Evolutionary conservation across 2,329 filamentous ascomycete species (phyloP).

Genomic region (Diaporthe vaccinii): DNA sequence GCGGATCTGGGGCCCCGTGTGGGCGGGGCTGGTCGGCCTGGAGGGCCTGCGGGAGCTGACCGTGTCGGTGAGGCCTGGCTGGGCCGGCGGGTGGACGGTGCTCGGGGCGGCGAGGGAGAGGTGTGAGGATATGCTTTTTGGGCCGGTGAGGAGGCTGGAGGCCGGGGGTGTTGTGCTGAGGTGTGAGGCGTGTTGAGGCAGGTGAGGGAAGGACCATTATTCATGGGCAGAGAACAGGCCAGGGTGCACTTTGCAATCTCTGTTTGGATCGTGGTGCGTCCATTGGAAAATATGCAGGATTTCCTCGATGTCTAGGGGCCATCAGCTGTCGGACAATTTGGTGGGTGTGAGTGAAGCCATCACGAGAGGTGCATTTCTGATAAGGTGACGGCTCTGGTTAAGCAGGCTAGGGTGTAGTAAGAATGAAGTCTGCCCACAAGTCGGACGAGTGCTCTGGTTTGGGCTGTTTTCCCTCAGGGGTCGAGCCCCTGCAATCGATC

Average conservation of each 20-base stretch:
- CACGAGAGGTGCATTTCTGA: not conserved
- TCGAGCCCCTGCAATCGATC: conserved; percentile 35
- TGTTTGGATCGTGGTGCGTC: not conserved
- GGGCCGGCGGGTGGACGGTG: conserved; percentile 12
- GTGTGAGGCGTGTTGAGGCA: conserved; percentile 16
- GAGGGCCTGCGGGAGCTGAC: conserved; percentile 17
- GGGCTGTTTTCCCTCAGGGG: conserved; percentile 31
- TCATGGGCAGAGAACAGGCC: too few relatives aligned
- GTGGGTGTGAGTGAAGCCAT: not conserved
- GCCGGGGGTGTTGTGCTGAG: conserved; percentile 3
- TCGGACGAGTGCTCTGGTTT: conserved; percentile 29
- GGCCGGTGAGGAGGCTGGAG: conserved; percentile 15
- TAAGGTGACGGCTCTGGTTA: not conserved
- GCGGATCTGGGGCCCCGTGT: conserved; percentile 14
- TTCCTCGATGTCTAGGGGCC: too few relatives aligned
- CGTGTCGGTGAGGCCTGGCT: conserved; percentile 4
- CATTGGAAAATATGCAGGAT: not conserved
- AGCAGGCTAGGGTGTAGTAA: not conserved
- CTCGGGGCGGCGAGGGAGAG: conserved; percentile 20
- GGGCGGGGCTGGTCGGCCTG: not conserved
- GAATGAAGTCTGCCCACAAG: conserved; percentile 36
- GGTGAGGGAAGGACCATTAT: not conserved
- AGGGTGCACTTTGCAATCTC: not conserved
- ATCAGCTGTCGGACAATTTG: not conserved
- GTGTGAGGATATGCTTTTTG: conserved; percentile 12